A percentile compares a stretch with the other conserved stretches of the same genome.
Conservation (phyloP, 2,329 filamentous ascomycete species). For the Stachybotrys chartarum region DNA sequence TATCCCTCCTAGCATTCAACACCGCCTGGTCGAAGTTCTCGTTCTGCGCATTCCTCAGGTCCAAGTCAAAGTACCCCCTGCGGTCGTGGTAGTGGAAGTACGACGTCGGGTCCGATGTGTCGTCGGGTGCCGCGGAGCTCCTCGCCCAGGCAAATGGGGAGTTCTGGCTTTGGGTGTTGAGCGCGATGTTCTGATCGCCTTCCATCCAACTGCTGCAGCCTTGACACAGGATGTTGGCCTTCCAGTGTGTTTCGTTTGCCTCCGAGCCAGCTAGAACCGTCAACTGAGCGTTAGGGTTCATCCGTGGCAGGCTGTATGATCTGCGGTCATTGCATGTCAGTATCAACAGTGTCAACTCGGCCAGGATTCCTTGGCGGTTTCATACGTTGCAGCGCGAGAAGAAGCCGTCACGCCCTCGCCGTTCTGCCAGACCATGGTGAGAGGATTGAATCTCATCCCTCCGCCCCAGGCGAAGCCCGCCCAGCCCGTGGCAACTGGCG, state of each 20-base stretch:
- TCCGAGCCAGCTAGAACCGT: conserved; percentile 24
- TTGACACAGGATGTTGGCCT: conserved; percentile 27
- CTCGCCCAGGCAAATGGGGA: neutral
- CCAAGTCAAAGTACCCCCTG: neutral
- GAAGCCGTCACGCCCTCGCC: conserved; percentile 2
- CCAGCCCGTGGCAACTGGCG: conserved; percentile 8
- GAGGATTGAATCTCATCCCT: conserved; percentile 8
- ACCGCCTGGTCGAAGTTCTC: neutral
- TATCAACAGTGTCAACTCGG: neutral
- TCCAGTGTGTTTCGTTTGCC: conserved; percentile 33
- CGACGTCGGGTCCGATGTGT: neutral
- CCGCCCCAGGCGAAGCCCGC: conserved; percentile 12
- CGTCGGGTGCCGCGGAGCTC: neutral
- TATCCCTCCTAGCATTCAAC: neutral
- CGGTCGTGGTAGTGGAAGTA: neutral
- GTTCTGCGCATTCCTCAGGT: neutral
- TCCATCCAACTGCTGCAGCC: conserved; percentile 27
- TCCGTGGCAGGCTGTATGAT: conserved; percentile 11
- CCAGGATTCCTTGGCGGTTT: conserved; percentile 4
- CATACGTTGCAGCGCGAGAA: conserved; percentile 8
- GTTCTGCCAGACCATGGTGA: conserved; percentile 9
- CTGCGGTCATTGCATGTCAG: neutral
- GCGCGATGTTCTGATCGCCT: neutral
- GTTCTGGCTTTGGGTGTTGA: neutral
- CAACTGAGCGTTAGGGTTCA: conserved; percentile 24